Base-by-base conservation (phyloP, 2,329 filamentous ascomycete genomes). In the Aspergillus niger region DNA sequence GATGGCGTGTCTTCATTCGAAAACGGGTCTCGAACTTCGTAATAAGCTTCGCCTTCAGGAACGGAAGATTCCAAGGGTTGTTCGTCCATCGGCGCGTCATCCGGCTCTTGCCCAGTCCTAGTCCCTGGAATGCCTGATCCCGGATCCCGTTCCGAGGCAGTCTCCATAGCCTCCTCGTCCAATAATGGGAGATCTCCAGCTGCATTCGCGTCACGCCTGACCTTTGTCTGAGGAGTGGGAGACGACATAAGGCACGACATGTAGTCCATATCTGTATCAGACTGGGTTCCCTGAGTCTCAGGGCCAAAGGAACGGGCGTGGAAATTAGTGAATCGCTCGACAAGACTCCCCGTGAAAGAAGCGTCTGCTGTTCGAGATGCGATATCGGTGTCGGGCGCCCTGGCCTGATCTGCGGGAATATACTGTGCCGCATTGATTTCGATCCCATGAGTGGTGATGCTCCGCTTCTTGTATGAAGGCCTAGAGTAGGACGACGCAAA, bases 381-480 rank as follows among this genome's bases (percentile, higher is more conserved):
- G 13, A 17, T 50, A 32, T 39, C 51, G 41, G 57, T 55, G 17
- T 49, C 38, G 15, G 57, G 44, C 24, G 41, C 28, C n/a, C 38
- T 59, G 10, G 50, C 32, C 47, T 47, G 22, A 47, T 51, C 61
- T 20, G 57, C 47, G 8, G 60, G 53, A 43, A 54, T 39, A 43
- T 61, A 58, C 41, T 75, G 69, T 5, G 69, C 69, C 6, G 75
- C 71, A 20, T 68, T 66, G 6, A 69, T 26, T 10, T 74, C 67
- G 30, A 79, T 69, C 15, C 66, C 66, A n/a, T 68, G 65, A 1
- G 65, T 62, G 13, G 70, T 74, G n/a, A 79, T 67, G 57, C 69
- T 76, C 54, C 76, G 74, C 57, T 74, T 76, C 57, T 73, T 77
- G 62, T 73, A 72, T 8, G 56, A 58, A 13, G 78, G 73, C 6